Evolutionary conservation across 768 basidiomycete species (phyloP), one percentile per base, ranked within the genome.

Genomic region (Lactifluus volemus): DNA sequence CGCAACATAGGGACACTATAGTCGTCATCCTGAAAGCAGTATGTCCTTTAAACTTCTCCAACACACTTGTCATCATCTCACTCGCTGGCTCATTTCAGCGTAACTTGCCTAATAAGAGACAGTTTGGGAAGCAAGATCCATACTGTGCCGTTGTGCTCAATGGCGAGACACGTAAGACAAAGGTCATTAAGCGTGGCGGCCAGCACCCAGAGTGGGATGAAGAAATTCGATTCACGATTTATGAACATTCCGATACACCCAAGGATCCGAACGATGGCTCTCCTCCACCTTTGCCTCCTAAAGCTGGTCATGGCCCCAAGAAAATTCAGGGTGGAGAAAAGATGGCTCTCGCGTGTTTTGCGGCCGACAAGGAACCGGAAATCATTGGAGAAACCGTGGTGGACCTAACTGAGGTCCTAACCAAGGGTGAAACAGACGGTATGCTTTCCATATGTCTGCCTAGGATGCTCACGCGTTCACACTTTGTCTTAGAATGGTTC

Each of bases 201-300:
- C 97, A 99, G 72, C 94, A 97, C 72, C 97, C 97, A 5, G 93
- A 93, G 74, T 99, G 97, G 95, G 97, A 99, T 70, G 94, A 97
- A 68, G 97, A 99, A 74, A 78, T 98, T 69, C 86, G 97, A 47
- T 98, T 98, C 73, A 85, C 87, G 29, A 77, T 99, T 49, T 82
- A 79, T 65, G 95, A 98, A 70, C 92, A 92, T 65, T 73, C 82
- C 34, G 82, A 80, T 7, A 5, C 51, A 7, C 59, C 56, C 55
- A 58, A 10, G 19, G 41, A 52, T 7, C 50, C 59, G 44, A 57
- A 60, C 9, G 59, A 67, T 21, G 66, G 64, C 65, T 76, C 79
- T 11, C 84, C 88, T 14, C 88, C 89, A 0, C 84, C 82, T 3
- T 78, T 79, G 2, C 88, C 88, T n/a, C 84, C 86, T 6, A 88